These are phyloP conservation scores for Cyberlindnera americana DNA, from an alignment of 805 yeast genomes.

Conservation along the genomic window DNA sequence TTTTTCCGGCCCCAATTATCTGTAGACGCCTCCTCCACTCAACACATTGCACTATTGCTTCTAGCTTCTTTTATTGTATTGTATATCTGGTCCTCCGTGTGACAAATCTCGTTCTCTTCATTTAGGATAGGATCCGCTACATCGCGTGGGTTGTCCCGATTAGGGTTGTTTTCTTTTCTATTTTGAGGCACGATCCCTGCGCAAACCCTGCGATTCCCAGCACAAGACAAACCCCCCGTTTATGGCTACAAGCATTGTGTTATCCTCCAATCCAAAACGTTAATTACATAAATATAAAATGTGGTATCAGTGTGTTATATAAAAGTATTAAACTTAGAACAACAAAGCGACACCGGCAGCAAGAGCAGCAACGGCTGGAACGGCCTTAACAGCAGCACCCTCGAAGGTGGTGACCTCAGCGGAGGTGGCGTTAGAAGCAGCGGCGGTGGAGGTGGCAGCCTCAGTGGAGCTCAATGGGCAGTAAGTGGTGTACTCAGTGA, in stretches of 20 bases:
- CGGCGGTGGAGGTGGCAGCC: conserved; percentile 1
- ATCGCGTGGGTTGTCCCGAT: too few species aligned
- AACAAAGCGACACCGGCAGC: conserved; percentile 49
- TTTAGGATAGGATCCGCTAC: too few species aligned
- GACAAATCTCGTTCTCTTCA: too few species aligned
- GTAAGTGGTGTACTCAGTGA: conserved; percentile 26
- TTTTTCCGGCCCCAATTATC: too few species aligned
- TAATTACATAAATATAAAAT: conserved; percentile 17
- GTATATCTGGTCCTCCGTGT: too few species aligned
- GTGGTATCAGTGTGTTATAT: conserved; percentile 12
- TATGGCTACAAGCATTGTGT: neutral
- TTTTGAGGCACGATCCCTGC: too few species aligned
- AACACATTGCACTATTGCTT: too few species aligned
- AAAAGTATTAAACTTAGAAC: conserved; percentile 32
- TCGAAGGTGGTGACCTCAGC: conserved; percentile 31
- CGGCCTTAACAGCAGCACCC: conserved; percentile 43
- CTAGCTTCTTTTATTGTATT: too few species aligned
- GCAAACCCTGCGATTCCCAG: too few species aligned
- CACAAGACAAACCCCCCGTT: too few species aligned
- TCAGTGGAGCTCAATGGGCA: conserved; percentile 20
- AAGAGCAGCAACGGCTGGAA: conserved; percentile 46
- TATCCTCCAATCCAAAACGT: conserved; percentile 15
- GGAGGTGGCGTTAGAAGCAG: conserved; percentile 17
- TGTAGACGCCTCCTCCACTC: too few species aligned
- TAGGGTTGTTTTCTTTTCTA: too few species aligned